These are phyloP conservation scores for Solanum dulcamara DNA, from an alignment of 257 asterid species.

Conservation along the genomic window DNA sequence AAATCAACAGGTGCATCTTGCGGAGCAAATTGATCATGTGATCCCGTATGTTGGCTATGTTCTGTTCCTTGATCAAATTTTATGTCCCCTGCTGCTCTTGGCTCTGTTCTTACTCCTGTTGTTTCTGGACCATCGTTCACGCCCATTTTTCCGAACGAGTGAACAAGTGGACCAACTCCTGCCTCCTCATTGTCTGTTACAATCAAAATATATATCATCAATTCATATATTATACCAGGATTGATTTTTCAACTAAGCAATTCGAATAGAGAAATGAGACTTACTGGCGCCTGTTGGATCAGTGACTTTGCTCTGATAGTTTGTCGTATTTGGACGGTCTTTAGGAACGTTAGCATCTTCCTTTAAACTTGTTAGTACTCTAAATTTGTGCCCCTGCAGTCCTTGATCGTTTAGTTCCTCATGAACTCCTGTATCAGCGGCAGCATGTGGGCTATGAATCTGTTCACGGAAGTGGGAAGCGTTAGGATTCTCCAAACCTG, in stretches of 20 bases:
- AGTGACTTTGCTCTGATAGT: slow-evolving; percentile 38
- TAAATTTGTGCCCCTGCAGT: slow-evolving; percentile 6
- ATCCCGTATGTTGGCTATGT: slow-evolving; percentile 17
- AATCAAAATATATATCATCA: not conserved
- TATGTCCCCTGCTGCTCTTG: not conserved
- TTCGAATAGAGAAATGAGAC: not conserved
- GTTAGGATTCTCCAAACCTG: not conserved
- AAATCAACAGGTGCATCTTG: slow-evolving; percentile 5
- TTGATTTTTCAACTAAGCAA: not conserved
- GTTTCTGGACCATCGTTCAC: slow-evolving; percentile 9
- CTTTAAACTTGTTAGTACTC: slow-evolving; percentile 9
- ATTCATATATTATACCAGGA: not conserved
- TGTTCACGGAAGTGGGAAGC: not conserved
- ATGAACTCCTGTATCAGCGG: not conserved
- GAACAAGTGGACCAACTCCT: slow-evolving; percentile 28
- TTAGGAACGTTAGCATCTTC: slow-evolving; percentile 33
- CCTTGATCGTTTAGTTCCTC: not conserved
- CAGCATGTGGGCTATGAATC: not conserved
- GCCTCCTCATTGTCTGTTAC: slow-evolving; percentile 37
- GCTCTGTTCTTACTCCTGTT: not conserved
- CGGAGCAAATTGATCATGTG: slow-evolving; percentile 50
- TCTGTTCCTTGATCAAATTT: not conserved
- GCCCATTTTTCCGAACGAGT: slow-evolving; percentile 18
- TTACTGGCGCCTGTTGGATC: slow-evolving; percentile 54
- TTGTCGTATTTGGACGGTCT: slow-evolving; percentile 7